Conservation (phyloP, 202 grass and related monocot genomes). For the Miscanthus sacchariflorus region DNA sequence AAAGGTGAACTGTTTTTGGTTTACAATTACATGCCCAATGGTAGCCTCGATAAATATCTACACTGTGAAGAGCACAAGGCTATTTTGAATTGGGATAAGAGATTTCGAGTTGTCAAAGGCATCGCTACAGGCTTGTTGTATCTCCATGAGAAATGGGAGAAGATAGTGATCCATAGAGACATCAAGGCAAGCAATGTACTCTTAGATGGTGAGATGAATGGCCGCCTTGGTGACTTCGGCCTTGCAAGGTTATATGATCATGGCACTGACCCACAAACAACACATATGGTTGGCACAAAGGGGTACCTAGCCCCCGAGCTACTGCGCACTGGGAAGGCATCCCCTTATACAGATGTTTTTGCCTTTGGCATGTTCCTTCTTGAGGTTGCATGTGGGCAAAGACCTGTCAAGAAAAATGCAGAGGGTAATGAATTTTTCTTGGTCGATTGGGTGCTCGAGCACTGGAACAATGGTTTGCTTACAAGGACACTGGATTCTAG, state of each 20-base stretch:
- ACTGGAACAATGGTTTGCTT: background rate
- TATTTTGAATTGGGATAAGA: slow-evolving; percentile 2
- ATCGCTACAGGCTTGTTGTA: background rate
- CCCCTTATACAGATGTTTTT: slow-evolving; percentile 10
- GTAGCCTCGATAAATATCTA: slow-evolving; percentile 1
- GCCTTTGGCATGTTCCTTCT: slow-evolving; percentile 12
- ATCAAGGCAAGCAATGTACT: slow-evolving; percentile 6
- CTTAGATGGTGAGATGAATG: slow-evolving; percentile 14
- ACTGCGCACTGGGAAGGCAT: background rate
- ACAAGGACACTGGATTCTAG: background rate
- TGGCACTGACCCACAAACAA: slow-evolving; percentile 26
- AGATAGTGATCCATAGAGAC: slow-evolving; percentile 17
- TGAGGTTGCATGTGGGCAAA: background rate
- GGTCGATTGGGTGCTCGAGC: slow-evolving; percentile 17
- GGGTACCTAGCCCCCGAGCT: slow-evolving; percentile 6
- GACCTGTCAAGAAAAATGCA: slow-evolving; percentile 24
- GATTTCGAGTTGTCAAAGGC: background rate
- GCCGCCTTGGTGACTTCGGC: slow-evolving; percentile 1
- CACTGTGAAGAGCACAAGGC: background rate
- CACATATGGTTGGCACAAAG: slow-evolving; percentile 6
- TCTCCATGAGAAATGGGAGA: slow-evolving; percentile 26
- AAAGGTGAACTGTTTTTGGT: slow-evolving; percentile 14
- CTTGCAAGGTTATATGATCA: slow-evolving; percentile 19
- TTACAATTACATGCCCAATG: slow-evolving; percentile 18
- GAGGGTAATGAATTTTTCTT: slow-evolving; percentile 3